phyloP scores from a whole-genome alignment of 2,329 filamentous ascomycete genomes.

The Raffaelea deltoideospora region DNA sequence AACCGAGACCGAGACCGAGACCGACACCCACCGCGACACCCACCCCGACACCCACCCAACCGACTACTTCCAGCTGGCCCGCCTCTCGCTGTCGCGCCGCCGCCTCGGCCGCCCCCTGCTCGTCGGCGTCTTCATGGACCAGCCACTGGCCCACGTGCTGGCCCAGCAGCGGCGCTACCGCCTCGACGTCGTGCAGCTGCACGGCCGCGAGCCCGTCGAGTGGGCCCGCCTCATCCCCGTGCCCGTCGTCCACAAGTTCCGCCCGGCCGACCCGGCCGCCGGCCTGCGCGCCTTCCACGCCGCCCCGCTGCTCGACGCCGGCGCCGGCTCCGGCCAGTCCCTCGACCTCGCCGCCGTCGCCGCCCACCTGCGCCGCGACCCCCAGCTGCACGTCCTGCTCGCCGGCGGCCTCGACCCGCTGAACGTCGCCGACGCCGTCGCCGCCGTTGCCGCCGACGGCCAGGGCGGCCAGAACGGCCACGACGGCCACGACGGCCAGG shows the following conservation, averaged over 20 bases:
- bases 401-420: conserved; percentile 72
- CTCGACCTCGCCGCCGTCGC: conserved; percentile 60
- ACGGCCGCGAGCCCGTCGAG: conserved; percentile 82
- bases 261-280: conserved; percentile 58
- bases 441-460: conserved; percentile 42
- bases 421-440: conserved; percentile 58
- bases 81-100: conserved; percentile 22
- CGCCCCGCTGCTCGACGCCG: conserved; percentile 74
- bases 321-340: conserved; percentile 65
- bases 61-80: conserved; percentile 48
- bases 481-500: conserved; percentile 17
- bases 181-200: conserved; percentile 83
- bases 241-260: conserved; percentile 78
- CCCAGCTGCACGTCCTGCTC: conserved; percentile 59
- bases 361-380: conserved; percentile 48
- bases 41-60: no score
- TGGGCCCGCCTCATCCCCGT: conserved; percentile 85
- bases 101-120: conserved; percentile 49
- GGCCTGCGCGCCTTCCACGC: conserved; percentile 66
- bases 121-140: conserved; percentile 89
- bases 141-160: conserved; percentile 69
- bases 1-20: no score
- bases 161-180: conserved; percentile 59
- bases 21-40: no score
- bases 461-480: background rate